Evolutionary conservation across 164 flowering plant genomes (phyloP), one percentile per base, ranked within the genome.

Genomic region (Buxus sempervirens): DNA sequence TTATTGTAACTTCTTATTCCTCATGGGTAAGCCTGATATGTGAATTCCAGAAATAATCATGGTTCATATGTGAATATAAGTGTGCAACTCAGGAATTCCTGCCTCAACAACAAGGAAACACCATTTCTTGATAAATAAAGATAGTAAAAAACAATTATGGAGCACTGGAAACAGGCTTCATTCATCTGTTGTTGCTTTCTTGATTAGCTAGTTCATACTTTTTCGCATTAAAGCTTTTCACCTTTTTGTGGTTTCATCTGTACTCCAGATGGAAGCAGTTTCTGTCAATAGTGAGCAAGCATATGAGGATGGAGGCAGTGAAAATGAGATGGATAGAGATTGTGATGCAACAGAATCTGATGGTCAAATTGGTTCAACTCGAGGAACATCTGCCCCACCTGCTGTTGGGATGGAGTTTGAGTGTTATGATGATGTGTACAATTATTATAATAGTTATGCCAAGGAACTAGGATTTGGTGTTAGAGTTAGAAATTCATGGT

Each of bases 361-460:
- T 72, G 78, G 21, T 60, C 79, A 80, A 48, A 73, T 69, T 68
- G 77, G 67, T 66, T 23, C 58, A 45, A 23, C 69, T 63, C 76
- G 67, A 54, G 82, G 72, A 60, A 79, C 72, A 55, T 83, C 84
- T 79, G 86, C 81, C 60, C 72, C 89, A 12, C 92, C 92, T 38
- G 83, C 85, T 63, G 77, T 78, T 1, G 93, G 93, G 15, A 83
- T 88, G 90, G 93, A 88, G 70, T 88, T 88, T 67, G 93, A 88
- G 66, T 79, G 87, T 2, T 88, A 86, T 72, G 93, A 86, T 67
- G 93, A 86, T 75, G 90, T 84, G 20, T 88, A 88, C 72, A 82
- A 82, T 56, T 86, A 83, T 70, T 88, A 86, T 58, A 86, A 72
- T 63, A 82, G 85, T 60, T 88, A 88, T 68, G 93, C 93, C 9